phyloP scores from a whole-genome alignment of 352 stramenopile species.

The Globisporangium emineosum region DNA sequence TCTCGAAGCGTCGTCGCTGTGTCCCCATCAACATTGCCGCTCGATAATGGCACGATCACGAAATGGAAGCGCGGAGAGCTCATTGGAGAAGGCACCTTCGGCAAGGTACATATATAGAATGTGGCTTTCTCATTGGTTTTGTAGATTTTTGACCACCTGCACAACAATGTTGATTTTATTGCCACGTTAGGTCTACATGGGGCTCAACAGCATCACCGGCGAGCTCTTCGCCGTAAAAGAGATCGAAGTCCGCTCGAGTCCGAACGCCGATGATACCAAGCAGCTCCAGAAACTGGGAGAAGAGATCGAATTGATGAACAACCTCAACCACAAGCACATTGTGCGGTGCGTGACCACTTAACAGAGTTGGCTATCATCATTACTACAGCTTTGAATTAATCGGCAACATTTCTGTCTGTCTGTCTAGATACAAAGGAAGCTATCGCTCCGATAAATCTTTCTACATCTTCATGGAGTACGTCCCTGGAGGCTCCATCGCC shows the following conservation, averaged over 20 bases:
- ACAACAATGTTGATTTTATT: background rate
- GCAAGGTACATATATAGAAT: conserved; percentile 24
- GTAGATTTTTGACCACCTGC: background rate
- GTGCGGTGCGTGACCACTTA: conserved; percentile 74
- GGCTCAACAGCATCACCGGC: conserved; percentile 91
- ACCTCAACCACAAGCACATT: conserved; percentile 94
- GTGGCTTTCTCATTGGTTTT: background rate
- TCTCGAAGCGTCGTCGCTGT: conserved; percentile 1
- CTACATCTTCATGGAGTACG: conserved; percentile 97
- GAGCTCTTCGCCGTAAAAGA: conserved; percentile 89
- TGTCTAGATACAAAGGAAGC: conserved; percentile 73
- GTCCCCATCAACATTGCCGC: conserved; percentile 12
- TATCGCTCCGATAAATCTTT: conserved; percentile 76
- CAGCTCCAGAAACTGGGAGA: conserved; percentile 77
- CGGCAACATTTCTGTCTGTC: background rate
- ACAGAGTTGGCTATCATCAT: background rate
- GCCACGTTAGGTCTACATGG: conserved; percentile 87
- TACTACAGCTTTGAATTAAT: background rate
- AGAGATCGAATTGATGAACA: conserved; percentile 95
- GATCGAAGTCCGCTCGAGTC: conserved; percentile 74
- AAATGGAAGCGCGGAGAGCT: conserved; percentile 93
- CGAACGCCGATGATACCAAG: conserved; percentile 46
- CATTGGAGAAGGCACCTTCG: conserved; percentile 95
- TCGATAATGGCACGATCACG: conserved; percentile 38
- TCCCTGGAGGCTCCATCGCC: conserved; percentile 90